A percentile compares a stretch with the other conserved stretches of the same genome.
These are phyloP conservation scores for Uronychia setigera DNA, from an alignment of 73 alveolate species.

Conservation along the genomic window DNA sequence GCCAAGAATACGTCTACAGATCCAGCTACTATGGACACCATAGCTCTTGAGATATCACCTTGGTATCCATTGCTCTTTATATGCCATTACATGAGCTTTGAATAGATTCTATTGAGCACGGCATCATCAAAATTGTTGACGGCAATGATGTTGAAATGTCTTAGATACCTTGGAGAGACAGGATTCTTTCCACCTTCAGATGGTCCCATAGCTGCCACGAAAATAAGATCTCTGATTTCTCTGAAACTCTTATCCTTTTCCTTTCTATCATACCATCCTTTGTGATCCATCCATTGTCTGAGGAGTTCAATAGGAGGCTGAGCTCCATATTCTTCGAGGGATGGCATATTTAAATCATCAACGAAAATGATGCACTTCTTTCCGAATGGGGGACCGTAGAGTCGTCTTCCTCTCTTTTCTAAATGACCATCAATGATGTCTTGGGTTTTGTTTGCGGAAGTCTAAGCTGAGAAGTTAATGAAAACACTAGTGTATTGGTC, in stretches of 20 bases:
- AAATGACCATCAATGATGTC: constrained; percentile 87
- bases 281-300: constrained; percentile 81
- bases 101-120: constrained; percentile 49
- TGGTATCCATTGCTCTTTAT: constrained; percentile 80
- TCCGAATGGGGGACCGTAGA: constrained; percentile 91
- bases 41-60: constrained; percentile 64
- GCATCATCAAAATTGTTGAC: constrained; percentile 52
- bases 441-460: constrained; percentile 90
- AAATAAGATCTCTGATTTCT: constrained; percentile 60
- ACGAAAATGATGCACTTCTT: constrained; percentile 81
- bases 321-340: constrained; percentile 80
- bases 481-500: constrained; percentile 56
- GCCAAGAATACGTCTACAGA: constrained; percentile 41
- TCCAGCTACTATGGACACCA: constrained; percentile 32
- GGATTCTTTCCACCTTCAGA: constrained; percentile 84
- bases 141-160: constrained; percentile 73
- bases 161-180: constrained; percentile 68
- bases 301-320: constrained; percentile 87
- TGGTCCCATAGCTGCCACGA: constrained; percentile 85
- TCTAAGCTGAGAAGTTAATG: constrained; percentile 86
- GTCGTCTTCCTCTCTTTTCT: constrained; percentile 91
- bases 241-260: constrained; percentile 80
- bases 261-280: constrained; percentile 74
- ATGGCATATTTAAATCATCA: constrained; percentile 88
- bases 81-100: constrained; percentile 74